A percentile compares a stretch with the other conserved stretches of the same genome.
Evolutionary conservation across 306 rosid genomes (phyloP).

Genomic region (Sechiopsis laciniata): DNA sequence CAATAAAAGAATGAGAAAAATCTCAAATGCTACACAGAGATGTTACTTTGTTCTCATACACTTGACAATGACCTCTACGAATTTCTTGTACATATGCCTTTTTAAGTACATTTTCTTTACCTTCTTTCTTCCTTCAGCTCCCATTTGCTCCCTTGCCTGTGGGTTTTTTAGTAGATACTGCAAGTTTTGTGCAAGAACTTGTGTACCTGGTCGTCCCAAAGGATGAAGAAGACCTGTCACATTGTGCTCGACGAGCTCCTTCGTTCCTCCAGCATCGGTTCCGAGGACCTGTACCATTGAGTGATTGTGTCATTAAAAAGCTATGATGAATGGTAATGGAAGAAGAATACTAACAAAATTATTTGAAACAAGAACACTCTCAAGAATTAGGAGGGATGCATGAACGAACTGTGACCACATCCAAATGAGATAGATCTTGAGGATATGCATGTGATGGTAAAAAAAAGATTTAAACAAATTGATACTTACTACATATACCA

Average conservation of each 20-base stretch:
- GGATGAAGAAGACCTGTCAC: constrained; percentile 82
- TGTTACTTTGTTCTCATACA: constrained; percentile 69
- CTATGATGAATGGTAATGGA: background rate
- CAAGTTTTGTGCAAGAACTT: constrained; percentile 48
- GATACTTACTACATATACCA: too few relatives aligned
- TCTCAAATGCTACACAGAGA: constrained; percentile 14
- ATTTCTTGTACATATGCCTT: constrained; percentile 71
- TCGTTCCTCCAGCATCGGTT: constrained; percentile 83
- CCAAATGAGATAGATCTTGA: too few relatives aligned
- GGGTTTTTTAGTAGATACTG: constrained; percentile 55
- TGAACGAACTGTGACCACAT: too few relatives aligned
- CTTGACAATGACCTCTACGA: constrained; percentile 58
- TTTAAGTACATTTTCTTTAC: constrained; percentile 72
- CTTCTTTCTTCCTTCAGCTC: constrained; percentile 59
- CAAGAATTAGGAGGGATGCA: background rate
- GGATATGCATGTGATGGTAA: too few relatives aligned
- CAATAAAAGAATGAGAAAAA: constrained; percentile 17
- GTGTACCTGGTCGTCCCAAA: constrained; percentile 48
- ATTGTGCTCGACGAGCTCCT: constrained; percentile 78
- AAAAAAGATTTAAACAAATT: too few relatives aligned
- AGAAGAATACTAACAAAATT: background rate
- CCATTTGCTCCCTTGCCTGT: constrained; percentile 60
- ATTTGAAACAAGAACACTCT: background rate
- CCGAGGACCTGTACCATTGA: constrained; percentile 62
- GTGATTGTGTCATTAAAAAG: background rate